Percentiles rank a stretch among this genome's conserved stretches.
These are phyloP conservation scores for Nakazawaea molendinolei DNA, from an alignment of 805 yeast species.

Conservation along the genomic window DNA sequence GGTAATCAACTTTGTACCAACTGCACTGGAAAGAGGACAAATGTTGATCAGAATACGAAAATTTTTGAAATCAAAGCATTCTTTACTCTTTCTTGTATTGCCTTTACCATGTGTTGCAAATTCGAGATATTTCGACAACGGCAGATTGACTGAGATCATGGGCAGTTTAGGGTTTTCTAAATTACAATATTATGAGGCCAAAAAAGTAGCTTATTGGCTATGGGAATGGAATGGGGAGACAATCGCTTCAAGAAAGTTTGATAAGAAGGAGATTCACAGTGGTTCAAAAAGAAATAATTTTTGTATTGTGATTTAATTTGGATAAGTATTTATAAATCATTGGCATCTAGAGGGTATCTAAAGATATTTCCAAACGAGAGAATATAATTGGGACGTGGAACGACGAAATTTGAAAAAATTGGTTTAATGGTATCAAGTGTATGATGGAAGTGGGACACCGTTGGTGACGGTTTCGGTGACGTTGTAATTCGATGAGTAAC, in stretches of 20 bases:
- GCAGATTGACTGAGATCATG: conserved; percentile 39
- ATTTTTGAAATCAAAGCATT: conserved; percentile 38
- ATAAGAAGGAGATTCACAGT: conserved; percentile 44
- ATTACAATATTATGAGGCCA: conserved; percentile 46
- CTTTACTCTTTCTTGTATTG: conserved; percentile 65
- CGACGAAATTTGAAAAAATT: not conserved
- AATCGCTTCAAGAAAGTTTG: conserved; percentile 15
- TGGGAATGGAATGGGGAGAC: conserved; percentile 39
- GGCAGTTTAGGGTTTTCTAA: conserved; percentile 50
- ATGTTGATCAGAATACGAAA: conserved; percentile 60
- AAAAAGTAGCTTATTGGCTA: conserved; percentile 70
- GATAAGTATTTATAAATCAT: conserved; percentile 9
- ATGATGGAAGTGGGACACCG: conserved; percentile 43
- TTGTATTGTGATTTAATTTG: conserved; percentile 38
- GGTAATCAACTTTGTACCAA: conserved; percentile 85
- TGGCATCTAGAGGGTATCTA: not conserved
- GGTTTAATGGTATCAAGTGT: not conserved
- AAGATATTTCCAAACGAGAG: too few species aligned
- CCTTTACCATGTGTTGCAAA: conserved; percentile 84
- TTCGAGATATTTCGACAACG: conserved; percentile 67
- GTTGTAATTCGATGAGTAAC: conserved; percentile 7
- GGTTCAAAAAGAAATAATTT: conserved; percentile 69
- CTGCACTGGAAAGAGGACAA: conserved; percentile 60
- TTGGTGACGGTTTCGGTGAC: conserved; percentile 64
- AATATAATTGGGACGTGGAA: too few species aligned